Evolutionary conservation across 306 rosid genomes (phyloP).

Genomic region (Sindora glabra): DNA sequence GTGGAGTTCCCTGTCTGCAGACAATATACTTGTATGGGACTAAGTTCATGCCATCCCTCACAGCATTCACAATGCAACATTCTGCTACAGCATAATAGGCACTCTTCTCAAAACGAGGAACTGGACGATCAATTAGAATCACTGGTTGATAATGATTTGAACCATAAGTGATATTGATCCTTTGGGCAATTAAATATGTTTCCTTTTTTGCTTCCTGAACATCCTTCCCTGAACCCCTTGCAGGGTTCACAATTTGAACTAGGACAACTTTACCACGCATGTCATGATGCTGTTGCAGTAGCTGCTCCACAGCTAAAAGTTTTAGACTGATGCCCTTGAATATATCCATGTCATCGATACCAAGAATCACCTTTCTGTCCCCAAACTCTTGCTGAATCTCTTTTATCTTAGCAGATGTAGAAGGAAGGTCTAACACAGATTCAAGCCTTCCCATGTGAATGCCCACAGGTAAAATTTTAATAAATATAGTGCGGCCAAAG

Average conservation of each 20-base stretch:
- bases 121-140: constrained; percentile 60
- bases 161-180: constrained; percentile 57
- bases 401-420: constrained; percentile 51
- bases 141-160: constrained; percentile 56
- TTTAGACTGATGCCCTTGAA: constrained; percentile 81
- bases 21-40: constrained; percentile 79
- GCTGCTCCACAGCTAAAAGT: constrained; percentile 68
- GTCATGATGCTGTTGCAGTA: constrained; percentile 58
- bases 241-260: constrained; percentile 84
- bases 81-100: constrained; percentile 79
- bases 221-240: constrained; percentile 78
- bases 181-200: constrained; percentile 46
- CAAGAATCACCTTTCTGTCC: constrained; percentile 50
- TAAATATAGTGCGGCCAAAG: constrained; percentile 73
- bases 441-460: constrained; percentile 84
- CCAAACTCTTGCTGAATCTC: constrained; percentile 61
- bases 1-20: constrained; percentile 65
- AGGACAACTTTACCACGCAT: constrained; percentile 52
- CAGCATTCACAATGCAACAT: constrained; percentile 84
- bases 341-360: constrained; percentile 85
- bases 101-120: constrained; percentile 70
- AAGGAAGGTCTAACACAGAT: constrained; percentile 51
- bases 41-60: constrained; percentile 83
- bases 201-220: constrained; percentile 69
- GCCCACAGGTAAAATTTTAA: constrained; percentile 83